phyloP scores from a whole-genome alignment of 306 rosid genomes.

The Dalbergia cochinchinensis region DNA sequence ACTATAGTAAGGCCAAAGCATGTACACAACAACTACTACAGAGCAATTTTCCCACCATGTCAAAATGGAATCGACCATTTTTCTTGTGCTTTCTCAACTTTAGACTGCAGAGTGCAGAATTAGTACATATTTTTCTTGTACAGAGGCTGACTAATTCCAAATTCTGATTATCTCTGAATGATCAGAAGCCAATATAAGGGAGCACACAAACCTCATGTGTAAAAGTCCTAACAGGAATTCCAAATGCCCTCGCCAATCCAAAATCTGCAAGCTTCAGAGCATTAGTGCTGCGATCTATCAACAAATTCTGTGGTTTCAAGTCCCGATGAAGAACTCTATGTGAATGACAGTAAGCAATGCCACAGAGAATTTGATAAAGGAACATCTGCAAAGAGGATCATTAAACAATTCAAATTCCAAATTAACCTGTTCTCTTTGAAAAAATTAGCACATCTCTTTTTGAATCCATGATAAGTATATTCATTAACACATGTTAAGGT shows the following conservation, averaged over 20 bases:
- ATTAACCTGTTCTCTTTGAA: conserved; percentile 21
- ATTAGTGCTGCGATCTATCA: conserved; percentile 89
- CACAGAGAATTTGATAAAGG: conserved; percentile 97
- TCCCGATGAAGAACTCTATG: conserved; percentile 98
- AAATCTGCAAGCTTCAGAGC: conserved; percentile 96
- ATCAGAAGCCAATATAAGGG: conserved; percentile 38
- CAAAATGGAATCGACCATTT: too few relatives aligned
- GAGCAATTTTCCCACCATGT: background rate
- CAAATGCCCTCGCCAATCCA: conserved; percentile 99
- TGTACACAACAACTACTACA: background rate
- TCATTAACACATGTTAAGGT: conserved; percentile 23
- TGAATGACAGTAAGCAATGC: conserved; percentile 98
- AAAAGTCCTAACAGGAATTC: conserved; percentile 96
- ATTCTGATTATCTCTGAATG: conserved; percentile 24
- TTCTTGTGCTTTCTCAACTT: background rate
- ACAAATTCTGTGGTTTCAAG: conserved; percentile 92
- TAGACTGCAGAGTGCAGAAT: conserved; percentile 26
- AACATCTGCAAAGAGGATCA: conserved; percentile 76
- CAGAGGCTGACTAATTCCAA: conserved; percentile 28
- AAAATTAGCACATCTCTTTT: conserved; percentile 23
- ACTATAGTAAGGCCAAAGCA: background rate
- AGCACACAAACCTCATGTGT: conserved; percentile 86
- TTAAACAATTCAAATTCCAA: conserved; percentile 42
- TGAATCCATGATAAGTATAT: conserved; percentile 13
- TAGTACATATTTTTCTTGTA: conserved; percentile 23